These are phyloP conservation scores for Ophidiomyces ophidiicola DNA, from an alignment of 2,329 filamentous ascomycete species.

Conservation along the genomic window DNA sequence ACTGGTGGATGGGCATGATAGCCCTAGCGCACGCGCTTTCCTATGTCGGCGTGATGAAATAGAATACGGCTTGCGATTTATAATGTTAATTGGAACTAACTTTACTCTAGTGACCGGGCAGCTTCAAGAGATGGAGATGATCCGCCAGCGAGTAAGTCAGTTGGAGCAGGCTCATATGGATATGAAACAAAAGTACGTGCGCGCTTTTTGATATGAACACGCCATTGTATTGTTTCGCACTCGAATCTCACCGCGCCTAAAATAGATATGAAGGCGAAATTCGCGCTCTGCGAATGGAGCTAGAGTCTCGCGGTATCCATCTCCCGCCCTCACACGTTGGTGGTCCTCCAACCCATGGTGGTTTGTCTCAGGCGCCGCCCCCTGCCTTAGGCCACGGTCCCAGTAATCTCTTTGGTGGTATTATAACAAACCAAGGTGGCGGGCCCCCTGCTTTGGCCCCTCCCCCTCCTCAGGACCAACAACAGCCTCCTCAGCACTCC, in stretches of 20 bases:
- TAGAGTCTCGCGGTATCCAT: constrained; percentile 58
- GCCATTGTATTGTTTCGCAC: background rate
- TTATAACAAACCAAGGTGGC: constrained; percentile 84
- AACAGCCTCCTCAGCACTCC: constrained; percentile 46
- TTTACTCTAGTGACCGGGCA: constrained; percentile 61
- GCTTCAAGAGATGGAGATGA: constrained; percentile 88
- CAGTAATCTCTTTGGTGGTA: constrained; percentile 84
- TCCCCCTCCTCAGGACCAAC: constrained; percentile 57
- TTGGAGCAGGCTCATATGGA: constrained; percentile 81
- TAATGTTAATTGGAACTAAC: background rate
- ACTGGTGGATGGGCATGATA: background rate
- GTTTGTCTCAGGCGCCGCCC: constrained; percentile 71
- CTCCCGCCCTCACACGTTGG: constrained; percentile 56
- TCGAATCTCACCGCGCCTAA: background rate
- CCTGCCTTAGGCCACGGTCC: constrained; percentile 74
- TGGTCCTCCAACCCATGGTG: constrained; percentile 62
- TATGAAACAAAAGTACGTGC: constrained; percentile 76
- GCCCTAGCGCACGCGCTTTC: background rate
- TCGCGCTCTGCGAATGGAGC: constrained; percentile 69
- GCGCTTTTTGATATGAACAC: background rate
- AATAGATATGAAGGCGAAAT: constrained; percentile 88
- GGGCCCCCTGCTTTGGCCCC: constrained; percentile 72
- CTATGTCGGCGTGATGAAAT: background rate
- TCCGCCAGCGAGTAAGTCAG: constrained; percentile 82
- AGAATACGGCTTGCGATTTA: background rate